Evolutionary conservation across 2,329 filamentous ascomycete species (phyloP).

Genomic region (Colletotrichum costaricense): DNA sequence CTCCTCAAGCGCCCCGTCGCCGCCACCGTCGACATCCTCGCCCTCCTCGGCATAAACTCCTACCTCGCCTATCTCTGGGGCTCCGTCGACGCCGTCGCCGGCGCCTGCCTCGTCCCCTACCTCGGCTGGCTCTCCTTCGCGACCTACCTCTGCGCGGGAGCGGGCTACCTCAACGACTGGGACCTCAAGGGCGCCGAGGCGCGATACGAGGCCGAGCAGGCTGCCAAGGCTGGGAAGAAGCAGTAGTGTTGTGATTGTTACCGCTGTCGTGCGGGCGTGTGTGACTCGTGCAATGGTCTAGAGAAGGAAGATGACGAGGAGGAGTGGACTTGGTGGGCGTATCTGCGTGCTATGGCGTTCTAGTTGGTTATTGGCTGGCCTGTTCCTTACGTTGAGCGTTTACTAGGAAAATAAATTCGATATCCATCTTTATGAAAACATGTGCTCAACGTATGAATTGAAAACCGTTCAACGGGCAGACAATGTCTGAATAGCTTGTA

Average conservation of each 20-base stretch:
- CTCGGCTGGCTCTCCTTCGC: slow-evolving; percentile 89
- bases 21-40: slow-evolving; percentile 80
- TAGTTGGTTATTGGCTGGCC: background rate
- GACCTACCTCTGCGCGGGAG: slow-evolving; percentile 81
- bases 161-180: slow-evolving; percentile 78
- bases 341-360: background rate
- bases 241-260: slow-evolving; percentile 33
- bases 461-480: background rate
- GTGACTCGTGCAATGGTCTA: no score
- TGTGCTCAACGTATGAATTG: background rate
- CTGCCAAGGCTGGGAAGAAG: slow-evolving; percentile 40
- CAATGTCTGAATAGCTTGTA: no score
- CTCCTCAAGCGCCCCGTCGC: slow-evolving; percentile 77
- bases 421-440: background rate
- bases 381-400: background rate
- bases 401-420: background rate
- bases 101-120: slow-evolving; percentile 83
- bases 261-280: background rate
- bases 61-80: slow-evolving; percentile 84
- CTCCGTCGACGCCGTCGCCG: slow-evolving; percentile 77
- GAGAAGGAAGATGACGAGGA: background rate
- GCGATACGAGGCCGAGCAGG: slow-evolving; percentile 38
- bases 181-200: slow-evolving; percentile 53
- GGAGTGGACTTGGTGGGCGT: background rate
- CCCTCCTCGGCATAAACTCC: slow-evolving; percentile 76